Conservation (phyloP, 75 land plant species). For the Pinus albicaulis region DNA sequence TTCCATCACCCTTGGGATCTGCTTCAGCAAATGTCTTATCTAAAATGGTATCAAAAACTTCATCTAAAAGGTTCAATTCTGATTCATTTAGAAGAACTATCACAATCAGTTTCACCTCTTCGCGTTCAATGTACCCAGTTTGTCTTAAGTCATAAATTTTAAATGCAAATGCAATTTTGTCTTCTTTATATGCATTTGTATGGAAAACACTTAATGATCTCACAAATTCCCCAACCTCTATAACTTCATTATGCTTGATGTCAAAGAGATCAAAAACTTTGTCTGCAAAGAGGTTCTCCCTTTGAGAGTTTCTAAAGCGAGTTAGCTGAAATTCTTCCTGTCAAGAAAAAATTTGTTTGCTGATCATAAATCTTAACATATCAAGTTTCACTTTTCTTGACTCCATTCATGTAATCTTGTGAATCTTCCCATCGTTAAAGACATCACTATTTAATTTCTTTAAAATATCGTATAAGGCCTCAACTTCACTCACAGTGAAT, state of each 20-base stretch:
- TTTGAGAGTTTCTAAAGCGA: slow-evolving; percentile 49
- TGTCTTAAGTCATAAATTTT: slow-evolving; percentile 80
- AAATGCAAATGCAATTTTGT: slow-evolving; percentile 72
- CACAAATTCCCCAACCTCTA: slow-evolving; percentile 67
- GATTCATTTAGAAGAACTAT: slow-evolving; percentile 66
- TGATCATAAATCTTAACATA: background rate
- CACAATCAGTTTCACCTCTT: slow-evolving; percentile 87
- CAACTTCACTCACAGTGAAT: slow-evolving; percentile 71
- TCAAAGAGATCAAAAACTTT: slow-evolving; percentile 65
- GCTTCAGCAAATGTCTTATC: slow-evolving; percentile 94
- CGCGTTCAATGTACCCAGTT: slow-evolving; percentile 93
- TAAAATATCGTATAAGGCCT: slow-evolving; percentile 66
- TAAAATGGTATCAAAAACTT: slow-evolving; percentile 58
- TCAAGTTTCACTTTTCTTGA: background rate
- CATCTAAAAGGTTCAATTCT: slow-evolving; percentile 63
- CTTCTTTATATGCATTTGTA: slow-evolving; percentile 43
- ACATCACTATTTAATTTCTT: slow-evolving; percentile 69
- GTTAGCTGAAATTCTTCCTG: slow-evolving; percentile 81
- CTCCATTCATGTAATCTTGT: slow-evolving; percentile 15
- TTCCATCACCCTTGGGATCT: slow-evolving; percentile 52
- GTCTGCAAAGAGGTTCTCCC: slow-evolving; percentile 73
- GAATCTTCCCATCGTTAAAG: slow-evolving; percentile 35
- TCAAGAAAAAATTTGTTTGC: background rate
- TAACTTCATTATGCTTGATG: slow-evolving; percentile 45
- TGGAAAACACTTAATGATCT: slow-evolving; percentile 59